These are phyloP conservation scores for Closterium sp. DNA, from an alignment of 139 green algal species.

Conservation along the genomic window DNA sequence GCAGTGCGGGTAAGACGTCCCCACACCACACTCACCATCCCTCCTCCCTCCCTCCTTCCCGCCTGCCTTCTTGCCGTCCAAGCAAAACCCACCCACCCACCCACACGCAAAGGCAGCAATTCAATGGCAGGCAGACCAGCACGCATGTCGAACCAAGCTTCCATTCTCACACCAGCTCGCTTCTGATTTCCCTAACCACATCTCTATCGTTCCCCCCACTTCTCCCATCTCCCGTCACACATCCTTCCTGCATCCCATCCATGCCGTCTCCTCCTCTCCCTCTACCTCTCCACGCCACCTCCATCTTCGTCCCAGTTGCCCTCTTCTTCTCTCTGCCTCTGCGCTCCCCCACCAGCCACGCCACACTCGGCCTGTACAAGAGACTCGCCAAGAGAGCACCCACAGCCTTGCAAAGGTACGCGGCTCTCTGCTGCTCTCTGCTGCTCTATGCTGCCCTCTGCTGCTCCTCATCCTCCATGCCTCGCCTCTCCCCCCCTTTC, in stretches of 20 bases:
- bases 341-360: background rate
- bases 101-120: too few relatives aligned
- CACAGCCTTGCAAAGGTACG: conserved; percentile 10
- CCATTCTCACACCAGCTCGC: too few relatives aligned
- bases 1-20: conserved; percentile 34
- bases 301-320: background rate
- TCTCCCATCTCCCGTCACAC: background rate
- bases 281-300: too few relatives aligned
- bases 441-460: background rate
- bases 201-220: too few relatives aligned
- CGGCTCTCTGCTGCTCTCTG: background rate
- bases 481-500: background rate
- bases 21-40: too few relatives aligned
- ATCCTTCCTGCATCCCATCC: background rate
- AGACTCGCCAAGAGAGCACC: conserved; percentile 26
- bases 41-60: too few relatives aligned
- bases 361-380: conserved; percentile 46
- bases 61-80: too few relatives aligned
- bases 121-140: too few relatives aligned
- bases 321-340: background rate
- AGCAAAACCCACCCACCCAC: background rate
- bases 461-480: background rate
- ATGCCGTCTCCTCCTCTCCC: background rate
- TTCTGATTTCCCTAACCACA: too few relatives aligned
- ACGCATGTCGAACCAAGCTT: too few relatives aligned